Conservation (phyloP, 2,329 filamentous ascomycete species). For the Monilinia polystroma region DNA sequence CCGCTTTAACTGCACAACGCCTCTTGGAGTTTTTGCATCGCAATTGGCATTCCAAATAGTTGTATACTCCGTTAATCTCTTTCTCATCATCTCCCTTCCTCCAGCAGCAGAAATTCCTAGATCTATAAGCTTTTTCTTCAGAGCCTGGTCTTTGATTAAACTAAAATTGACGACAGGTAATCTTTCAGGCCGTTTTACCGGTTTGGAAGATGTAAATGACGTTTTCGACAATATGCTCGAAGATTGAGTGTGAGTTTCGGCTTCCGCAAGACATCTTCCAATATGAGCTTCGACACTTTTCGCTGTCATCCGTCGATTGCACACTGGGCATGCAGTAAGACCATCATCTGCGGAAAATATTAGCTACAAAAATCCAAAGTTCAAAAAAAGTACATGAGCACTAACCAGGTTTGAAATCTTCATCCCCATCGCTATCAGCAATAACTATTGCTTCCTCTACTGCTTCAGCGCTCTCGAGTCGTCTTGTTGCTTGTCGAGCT, state of each 20-base stretch:
- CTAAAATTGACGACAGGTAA: conserved; percentile 83
- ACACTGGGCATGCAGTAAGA: conserved; percentile 81
- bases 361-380: conserved; percentile 11
- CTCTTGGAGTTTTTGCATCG: conserved; percentile 73
- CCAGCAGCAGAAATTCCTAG: conserved; percentile 75
- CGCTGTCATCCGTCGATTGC: conserved; percentile 63
- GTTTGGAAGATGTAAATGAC: background rate
- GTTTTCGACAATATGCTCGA: conserved; percentile 28
- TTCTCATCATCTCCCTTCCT: conserved; percentile 66
- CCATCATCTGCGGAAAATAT: conserved; percentile 46
- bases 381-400: background rate
- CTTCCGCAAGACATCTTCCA: conserved; percentile 44
- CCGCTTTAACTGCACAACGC: conserved; percentile 67
- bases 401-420: conserved; percentile 38
- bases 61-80: conserved; percentile 87
- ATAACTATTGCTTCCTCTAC: conserved; percentile 41
- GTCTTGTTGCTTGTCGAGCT: conserved; percentile 47
- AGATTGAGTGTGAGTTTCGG: conserved; percentile 18
- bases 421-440: conserved; percentile 35
- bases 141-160: conserved; percentile 72
- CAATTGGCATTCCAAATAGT: conserved; percentile 98
- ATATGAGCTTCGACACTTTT: conserved; percentile 54
- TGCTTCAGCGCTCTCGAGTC: conserved; percentile 27
- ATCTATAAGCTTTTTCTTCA: conserved; percentile 80
- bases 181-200: conserved; percentile 30